These are phyloP conservation scores for Salvia rosmarinus DNA, from an alignment of 257 asterid species.

Conservation along the genomic window DNA sequence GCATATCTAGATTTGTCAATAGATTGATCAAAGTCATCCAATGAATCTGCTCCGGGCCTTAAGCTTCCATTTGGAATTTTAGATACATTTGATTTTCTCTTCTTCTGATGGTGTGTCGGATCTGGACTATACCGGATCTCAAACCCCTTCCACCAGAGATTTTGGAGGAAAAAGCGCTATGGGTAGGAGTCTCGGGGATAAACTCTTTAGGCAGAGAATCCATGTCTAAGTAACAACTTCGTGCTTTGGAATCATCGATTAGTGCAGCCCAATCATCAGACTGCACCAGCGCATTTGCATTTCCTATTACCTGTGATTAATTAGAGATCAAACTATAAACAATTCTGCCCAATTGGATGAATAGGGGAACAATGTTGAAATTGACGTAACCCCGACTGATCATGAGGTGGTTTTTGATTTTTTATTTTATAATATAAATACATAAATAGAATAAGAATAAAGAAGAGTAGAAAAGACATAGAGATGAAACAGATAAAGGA, in stretches of 20 bases:
- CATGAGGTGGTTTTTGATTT: background rate
- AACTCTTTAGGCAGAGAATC: slow-evolving; percentile 91
- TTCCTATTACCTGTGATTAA: slow-evolving; percentile 84
- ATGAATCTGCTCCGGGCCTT: slow-evolving; percentile 58
- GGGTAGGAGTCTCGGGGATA: slow-evolving; percentile 53
- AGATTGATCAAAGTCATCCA: slow-evolving; percentile 68
- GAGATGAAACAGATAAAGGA: slow-evolving; percentile 13
- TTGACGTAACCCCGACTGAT: background rate
- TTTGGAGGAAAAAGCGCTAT: slow-evolving; percentile 54
- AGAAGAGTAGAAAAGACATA: background rate
- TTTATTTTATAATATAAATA: background rate
- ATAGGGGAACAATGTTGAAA: background rate
- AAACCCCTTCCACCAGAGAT: slow-evolving; percentile 59
- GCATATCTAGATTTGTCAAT: slow-evolving; percentile 72
- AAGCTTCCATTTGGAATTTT: slow-evolving; percentile 54
- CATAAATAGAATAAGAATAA: background rate
- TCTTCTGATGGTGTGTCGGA: slow-evolving; percentile 97
- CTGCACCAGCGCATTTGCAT: slow-evolving; percentile 75
- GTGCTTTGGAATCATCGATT: slow-evolving; percentile 78
- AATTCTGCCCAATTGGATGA: background rate
- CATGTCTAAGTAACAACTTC: slow-evolving; percentile 89
- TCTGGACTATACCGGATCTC: slow-evolving; percentile 76
- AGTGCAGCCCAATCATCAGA: slow-evolving; percentile 98
- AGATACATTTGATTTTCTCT: slow-evolving; percentile 63
- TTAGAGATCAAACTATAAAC: slow-evolving; percentile 29